Percentiles rank a stretch among this genome's conserved stretches.
Evolutionary conservation across 1,139 yeast species (phyloP).

Genomic region (Geotrichum phurueaensis): DNA sequence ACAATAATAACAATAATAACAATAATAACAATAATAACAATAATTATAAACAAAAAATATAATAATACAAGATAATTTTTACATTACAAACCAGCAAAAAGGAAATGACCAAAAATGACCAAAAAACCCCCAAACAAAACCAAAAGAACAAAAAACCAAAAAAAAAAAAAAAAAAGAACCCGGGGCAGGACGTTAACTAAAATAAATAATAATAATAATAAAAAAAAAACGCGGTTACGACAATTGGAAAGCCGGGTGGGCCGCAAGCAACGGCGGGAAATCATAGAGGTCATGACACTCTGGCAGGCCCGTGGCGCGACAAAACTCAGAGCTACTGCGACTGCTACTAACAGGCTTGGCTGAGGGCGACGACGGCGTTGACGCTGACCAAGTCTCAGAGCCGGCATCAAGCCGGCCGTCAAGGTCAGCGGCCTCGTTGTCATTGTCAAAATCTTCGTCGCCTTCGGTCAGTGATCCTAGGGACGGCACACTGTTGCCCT

Average conservation of each 20-base stretch:
- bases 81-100: too few species aligned
- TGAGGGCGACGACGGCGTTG: conserved; percentile 1
- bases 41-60: too few species aligned
- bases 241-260: not conserved
- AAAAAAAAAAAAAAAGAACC: not conserved
- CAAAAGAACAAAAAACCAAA: too few species aligned
- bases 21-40: too few species aligned
- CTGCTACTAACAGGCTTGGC: not conserved
- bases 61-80: too few species aligned
- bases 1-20: too few species aligned
- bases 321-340: not conserved
- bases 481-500: not conserved
- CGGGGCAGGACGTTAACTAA: not conserved
- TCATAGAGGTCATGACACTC: not conserved
- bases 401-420: not conserved
- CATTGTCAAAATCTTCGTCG: not conserved
- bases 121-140: too few species aligned
- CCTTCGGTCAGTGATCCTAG: conserved; percentile 1
- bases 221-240: too few species aligned
- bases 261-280: not conserved
- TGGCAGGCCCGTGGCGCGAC: not conserved
- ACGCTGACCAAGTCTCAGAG: not conserved
- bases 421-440: not conserved
- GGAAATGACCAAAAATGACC: too few species aligned
- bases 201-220: too few species aligned